Conservation (phyloP, 2,329 filamentous ascomycete genomes). For the Cladophialophora chaetospira region DNA sequence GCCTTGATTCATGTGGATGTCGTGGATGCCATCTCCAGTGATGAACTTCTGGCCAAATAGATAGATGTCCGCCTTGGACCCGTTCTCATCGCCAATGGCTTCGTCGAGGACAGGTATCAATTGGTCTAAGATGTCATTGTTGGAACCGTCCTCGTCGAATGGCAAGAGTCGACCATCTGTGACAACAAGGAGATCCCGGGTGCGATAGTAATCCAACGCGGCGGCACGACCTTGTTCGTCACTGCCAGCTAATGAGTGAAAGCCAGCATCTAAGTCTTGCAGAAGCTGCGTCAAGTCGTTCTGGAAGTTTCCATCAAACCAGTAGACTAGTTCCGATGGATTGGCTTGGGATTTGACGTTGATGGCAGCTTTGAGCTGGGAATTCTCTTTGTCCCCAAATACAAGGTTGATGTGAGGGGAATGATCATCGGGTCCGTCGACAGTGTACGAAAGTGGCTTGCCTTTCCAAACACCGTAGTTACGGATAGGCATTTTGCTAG, state of each 20-base stretch:
- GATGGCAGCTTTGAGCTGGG: conserved; percentile 35
- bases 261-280: conserved; percentile 32
- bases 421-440: conserved; percentile 6
- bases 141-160: conserved; percentile 26
- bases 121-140: conserved; percentile 44
- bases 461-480: conserved; percentile 20
- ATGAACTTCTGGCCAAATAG: conserved; percentile 42
- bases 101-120: conserved; percentile 40
- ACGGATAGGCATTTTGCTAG: conserved; percentile 13
- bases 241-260: conserved; percentile 31
- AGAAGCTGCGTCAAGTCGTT: conserved; percentile 36
- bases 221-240: conserved; percentile 18
- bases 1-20: conserved; percentile 48
- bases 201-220: conserved; percentile 32
- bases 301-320: conserved; percentile 36
- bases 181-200: conserved; percentile 28
- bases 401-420: conserved; percentile 39
- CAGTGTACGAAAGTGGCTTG: conserved; percentile 6
- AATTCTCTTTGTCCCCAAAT: conserved; percentile 33
- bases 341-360: conserved; percentile 39
- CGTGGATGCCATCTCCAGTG: conserved; percentile 37
- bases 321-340: conserved; percentile 39
- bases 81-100: conserved; percentile 40
- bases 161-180: conserved; percentile 37
- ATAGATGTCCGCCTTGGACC: conserved; percentile 43